Percentiles rank a stretch among this genome's conserved stretches.
phyloP scores from a whole-genome alignment of 192 early-diverging fungal species.

The Anaeromyces robustus region DNA sequence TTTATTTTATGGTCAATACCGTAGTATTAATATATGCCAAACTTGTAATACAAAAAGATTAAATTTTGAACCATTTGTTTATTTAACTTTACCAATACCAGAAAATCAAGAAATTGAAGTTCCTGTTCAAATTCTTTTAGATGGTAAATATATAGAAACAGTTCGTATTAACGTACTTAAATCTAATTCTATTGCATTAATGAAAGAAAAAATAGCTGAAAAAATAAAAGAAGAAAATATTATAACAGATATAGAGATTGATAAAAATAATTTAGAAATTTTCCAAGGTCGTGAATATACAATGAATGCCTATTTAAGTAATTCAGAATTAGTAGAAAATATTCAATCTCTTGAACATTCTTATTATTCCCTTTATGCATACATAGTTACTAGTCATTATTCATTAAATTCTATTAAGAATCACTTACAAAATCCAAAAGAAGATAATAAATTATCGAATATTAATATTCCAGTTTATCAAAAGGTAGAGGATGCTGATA shows the following conservation, averaged over 20 bases:
- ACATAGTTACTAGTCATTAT: not conserved
- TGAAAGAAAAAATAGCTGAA: not conserved
- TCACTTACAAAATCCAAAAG: not conserved
- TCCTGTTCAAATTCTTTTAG: not conserved
- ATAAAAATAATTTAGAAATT: not conserved
- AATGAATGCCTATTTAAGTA: not conserved
- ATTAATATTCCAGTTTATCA: not conserved
- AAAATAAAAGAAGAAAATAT: not conserved
- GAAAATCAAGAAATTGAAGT: constrained; percentile 38
- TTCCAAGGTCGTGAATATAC: not conserved
- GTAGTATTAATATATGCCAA: constrained; percentile 1
- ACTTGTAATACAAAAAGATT: constrained; percentile 1
- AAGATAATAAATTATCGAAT: not conserved
- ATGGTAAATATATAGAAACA: not conserved
- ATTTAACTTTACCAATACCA: constrained; percentile 58
- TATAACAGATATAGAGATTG: not conserved
- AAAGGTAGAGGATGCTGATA: not conserved
- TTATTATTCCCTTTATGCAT: not conserved
- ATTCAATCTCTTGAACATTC: not conserved
- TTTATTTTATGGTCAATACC: constrained; percentile 57
- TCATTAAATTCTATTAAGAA: not conserved
- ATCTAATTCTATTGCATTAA: not conserved
- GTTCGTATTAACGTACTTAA: not conserved
- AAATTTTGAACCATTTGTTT: constrained; percentile 75
- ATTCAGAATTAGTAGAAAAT: not conserved